A percentile compares a stretch with the other conserved stretches of the same genome.
These are phyloP conservation scores for Backusella macrospora DNA, from an alignment of 192 early-diverging fungal genomes.

Conservation along the genomic window DNA sequence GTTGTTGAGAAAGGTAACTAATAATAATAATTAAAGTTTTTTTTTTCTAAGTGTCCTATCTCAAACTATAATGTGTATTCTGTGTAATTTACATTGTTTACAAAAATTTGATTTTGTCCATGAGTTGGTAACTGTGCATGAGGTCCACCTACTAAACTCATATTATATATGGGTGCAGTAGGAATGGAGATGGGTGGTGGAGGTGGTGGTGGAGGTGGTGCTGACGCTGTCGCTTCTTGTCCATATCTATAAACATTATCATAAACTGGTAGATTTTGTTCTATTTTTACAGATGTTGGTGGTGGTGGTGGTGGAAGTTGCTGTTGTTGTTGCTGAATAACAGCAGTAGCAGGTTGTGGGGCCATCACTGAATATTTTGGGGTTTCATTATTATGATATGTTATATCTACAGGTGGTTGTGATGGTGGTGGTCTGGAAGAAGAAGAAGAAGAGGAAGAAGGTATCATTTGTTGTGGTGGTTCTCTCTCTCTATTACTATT, in stretches of 20 bases:
- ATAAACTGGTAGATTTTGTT: not conserved
- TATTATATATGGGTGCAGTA: constrained; percentile 17
- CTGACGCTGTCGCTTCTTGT: not conserved
- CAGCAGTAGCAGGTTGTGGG: not conserved
- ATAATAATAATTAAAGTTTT: not conserved
- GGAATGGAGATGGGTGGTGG: not conserved
- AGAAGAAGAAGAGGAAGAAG: not conserved
- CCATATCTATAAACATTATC: constrained; percentile 21
- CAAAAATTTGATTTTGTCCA: constrained; percentile 46
- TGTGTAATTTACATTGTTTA: constrained; percentile 45
- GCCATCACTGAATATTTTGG: not conserved
- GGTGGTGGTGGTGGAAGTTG: not conserved
- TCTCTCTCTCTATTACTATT: constrained; percentile 2
- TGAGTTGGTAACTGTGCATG: constrained; percentile 34
- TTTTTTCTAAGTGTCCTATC: not conserved
- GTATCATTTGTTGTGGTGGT: not conserved
- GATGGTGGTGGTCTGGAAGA: not conserved
- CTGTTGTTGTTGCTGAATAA: not conserved
- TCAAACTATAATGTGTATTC: not conserved
- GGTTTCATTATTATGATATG: not conserved
- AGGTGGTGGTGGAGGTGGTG: not conserved
- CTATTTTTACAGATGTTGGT: not conserved
- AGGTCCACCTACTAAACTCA: constrained; percentile 36
- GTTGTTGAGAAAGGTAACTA: constrained; percentile 63
- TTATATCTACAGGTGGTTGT: constrained; percentile 3